Percentiles rank a stretch among this genome's conserved stretches.
phyloP scores from a whole-genome alignment of 768 basidiomycete genomes.

The Xerocomellus intermedius region DNA sequence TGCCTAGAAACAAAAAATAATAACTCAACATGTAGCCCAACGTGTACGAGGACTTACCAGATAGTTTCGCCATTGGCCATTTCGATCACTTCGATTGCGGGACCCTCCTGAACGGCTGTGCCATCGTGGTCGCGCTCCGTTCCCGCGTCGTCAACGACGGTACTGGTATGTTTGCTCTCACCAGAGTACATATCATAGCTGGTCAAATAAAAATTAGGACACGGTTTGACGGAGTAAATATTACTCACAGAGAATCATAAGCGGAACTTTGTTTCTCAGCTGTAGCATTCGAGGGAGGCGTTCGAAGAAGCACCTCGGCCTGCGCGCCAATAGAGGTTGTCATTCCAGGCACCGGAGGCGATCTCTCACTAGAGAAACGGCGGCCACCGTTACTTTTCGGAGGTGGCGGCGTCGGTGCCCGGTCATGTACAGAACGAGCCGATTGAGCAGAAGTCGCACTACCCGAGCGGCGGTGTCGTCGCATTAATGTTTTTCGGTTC shows the following conservation, averaged over 20 bases:
- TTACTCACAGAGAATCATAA: slow-evolving; percentile 76
- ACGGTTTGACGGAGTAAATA: slow-evolving; percentile 11
- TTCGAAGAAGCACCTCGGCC: slow-evolving; percentile 39
- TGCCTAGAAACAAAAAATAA: slow-evolving; percentile 46
- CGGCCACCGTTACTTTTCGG: slow-evolving; percentile 51
- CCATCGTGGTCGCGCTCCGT: slow-evolving; percentile 21
- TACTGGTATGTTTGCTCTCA: slow-evolving; percentile 44
- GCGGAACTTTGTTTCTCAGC: slow-evolving; percentile 67
- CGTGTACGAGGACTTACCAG: slow-evolving; percentile 51
- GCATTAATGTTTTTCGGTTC: slow-evolving; percentile 51
- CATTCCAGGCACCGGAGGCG: slow-evolving; percentile 69
- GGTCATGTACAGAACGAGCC: slow-evolving; percentile 74
- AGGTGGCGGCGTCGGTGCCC: slow-evolving; percentile 84
- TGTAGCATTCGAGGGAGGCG: slow-evolving; percentile 38
- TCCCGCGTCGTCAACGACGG: slow-evolving; percentile 36
- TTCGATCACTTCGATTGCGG: slow-evolving; percentile 77
- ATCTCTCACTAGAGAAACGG: slow-evolving; percentile 64
- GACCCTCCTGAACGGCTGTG: slow-evolving; percentile 41
- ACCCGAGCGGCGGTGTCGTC: slow-evolving; percentile 55
- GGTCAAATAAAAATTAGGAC: slow-evolving; percentile 23
- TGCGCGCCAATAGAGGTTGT: slow-evolving; percentile 49
- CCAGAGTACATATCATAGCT: slow-evolving; percentile 82
- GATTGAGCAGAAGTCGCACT: slow-evolving; percentile 62
- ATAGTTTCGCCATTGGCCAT: slow-evolving; percentile 86
- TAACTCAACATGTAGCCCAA: not conserved